phyloP scores from a whole-genome alignment of 2,329 filamentous ascomycete genomes.

The Cylindrodendrum hubeiense region DNA sequence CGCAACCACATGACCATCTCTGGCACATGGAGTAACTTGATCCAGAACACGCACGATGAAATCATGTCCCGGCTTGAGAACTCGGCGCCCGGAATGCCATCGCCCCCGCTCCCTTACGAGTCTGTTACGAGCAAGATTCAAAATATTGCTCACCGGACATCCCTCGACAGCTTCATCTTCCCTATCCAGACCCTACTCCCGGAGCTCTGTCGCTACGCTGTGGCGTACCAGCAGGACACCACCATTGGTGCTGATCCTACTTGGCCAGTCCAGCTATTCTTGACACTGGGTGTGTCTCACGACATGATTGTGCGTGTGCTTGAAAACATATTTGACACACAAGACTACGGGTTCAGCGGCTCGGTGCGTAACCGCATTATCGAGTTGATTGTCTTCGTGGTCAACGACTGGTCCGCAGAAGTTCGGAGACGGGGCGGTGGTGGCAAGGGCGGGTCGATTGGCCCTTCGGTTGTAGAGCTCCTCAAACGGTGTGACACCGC shows the following conservation, averaged over 20 bases:
- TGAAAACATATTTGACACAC: conserved; percentile 68
- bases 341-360: conserved; percentile 70
- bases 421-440: conserved; percentile 60
- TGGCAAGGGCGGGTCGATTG: conserved; percentile 54
- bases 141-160: conserved; percentile 74
- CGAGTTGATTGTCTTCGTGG: conserved; percentile 65
- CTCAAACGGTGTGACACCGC: conserved; percentile 63
- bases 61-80: conserved; percentile 58
- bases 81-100: conserved; percentile 54
- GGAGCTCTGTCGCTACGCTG: conserved; percentile 72
- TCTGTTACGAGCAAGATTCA: conserved; percentile 73
- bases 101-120: conserved; percentile 74
- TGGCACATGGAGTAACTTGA: conserved; percentile 85
- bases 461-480: conserved; percentile 62
- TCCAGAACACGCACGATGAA: conserved; percentile 77
- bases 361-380: conserved; percentile 62
- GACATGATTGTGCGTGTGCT: conserved; percentile 68
- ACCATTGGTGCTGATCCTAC: conserved; percentile 68
- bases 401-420: conserved; percentile 64
- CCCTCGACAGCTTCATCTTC: conserved; percentile 75
- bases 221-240: conserved; percentile 69
- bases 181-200: conserved; percentile 71
- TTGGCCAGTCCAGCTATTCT: conserved; percentile 70
- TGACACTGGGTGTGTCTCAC: conserved; percentile 67
- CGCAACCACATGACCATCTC: conserved; percentile 87